phyloP scores from a whole-genome alignment of 2,329 filamentous ascomycete genomes.

The Nannizzia gypsea region DNA sequence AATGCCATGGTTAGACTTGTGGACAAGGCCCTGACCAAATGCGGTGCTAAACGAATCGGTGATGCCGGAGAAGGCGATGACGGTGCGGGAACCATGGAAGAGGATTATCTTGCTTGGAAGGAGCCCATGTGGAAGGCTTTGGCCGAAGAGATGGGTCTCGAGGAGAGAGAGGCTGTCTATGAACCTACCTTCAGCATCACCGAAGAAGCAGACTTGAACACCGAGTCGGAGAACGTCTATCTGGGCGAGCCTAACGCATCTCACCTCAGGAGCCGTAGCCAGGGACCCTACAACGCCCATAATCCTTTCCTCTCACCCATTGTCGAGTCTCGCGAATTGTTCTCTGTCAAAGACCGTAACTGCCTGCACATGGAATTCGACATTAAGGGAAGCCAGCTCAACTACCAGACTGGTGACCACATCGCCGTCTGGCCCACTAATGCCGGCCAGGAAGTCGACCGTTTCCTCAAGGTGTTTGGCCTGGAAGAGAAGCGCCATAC shows the following conservation, averaged over 20 bases:
- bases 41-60: slow-evolving; percentile 76
- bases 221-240: slow-evolving; percentile 72
- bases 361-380: slow-evolving; percentile 95
- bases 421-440: slow-evolving; percentile 97
- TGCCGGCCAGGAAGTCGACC: slow-evolving; percentile 79
- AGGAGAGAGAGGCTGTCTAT: slow-evolving; percentile 93
- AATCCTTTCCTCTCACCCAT: slow-evolving; percentile 96
- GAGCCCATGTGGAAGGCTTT: slow-evolving; percentile 95
- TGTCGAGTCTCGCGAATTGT: slow-evolving; percentile 78
- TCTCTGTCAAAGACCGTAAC: slow-evolving; percentile 79
- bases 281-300: slow-evolving; percentile 89
- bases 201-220: slow-evolving; percentile 60
- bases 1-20: slow-evolving; percentile 96
- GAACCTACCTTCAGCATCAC: slow-evolving; percentile 80
- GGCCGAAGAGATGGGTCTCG: slow-evolving; percentile 68
- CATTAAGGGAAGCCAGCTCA: slow-evolving; percentile 75
- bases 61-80: slow-evolving; percentile 91
- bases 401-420: slow-evolving; percentile 94
- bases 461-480: slow-evolving; percentile 69
- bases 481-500: slow-evolving; percentile 64
- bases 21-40: slow-evolving; percentile 64
- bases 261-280: slow-evolving; percentile 73
- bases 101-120: slow-evolving; percentile 98
- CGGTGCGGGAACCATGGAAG: slow-evolving; percentile 97
- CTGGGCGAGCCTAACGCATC: slow-evolving; percentile 93